Percentiles rank a stretch among this genome's conserved stretches.
These are phyloP conservation scores for Fusarium sp. DNA, from an alignment of 2,329 filamentous ascomycete species.

Conservation along the genomic window DNA sequence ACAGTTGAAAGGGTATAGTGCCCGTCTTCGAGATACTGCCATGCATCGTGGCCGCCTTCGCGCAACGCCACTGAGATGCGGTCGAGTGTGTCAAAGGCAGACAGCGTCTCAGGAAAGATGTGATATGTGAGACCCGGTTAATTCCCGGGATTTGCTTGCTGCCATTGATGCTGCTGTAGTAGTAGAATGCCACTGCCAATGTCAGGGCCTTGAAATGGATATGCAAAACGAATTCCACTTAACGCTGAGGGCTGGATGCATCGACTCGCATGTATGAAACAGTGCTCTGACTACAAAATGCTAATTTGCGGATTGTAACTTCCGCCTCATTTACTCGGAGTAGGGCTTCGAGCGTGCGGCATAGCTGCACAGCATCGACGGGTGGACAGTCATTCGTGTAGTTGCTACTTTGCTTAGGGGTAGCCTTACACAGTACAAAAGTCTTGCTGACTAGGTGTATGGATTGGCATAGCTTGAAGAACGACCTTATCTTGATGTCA, in stretches of 20 bases:
- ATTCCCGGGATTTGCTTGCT: accelerated
- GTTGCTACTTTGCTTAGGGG: no score
- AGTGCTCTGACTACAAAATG: conserved; percentile 2
- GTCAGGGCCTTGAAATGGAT: not conserved
- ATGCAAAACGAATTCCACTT: no score
- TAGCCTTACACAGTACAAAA: not conserved
- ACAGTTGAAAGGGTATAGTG: not conserved
- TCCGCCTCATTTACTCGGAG: conserved; percentile 1
- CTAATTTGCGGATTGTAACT: not conserved
- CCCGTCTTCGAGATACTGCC: not conserved
- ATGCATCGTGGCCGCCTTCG: not conserved
- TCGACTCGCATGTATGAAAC: not conserved
- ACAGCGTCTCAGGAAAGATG: not conserved
- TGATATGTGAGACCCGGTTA: not conserved
- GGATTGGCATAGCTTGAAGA: not conserved
- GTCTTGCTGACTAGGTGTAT: not conserved
- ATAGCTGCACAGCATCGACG: not conserved
- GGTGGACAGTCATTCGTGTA: not conserved
- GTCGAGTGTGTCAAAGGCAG: not conserved
- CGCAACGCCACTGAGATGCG: not conserved
- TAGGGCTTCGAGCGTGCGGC: not conserved
- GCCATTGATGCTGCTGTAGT: conserved; percentile 1
- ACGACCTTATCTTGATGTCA: not conserved
- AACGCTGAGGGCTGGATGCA: no score
- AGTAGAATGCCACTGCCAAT: not conserved